Base-by-base conservation (phyloP, 352 stramenopile genomes). In the Peronospora farinosa region DNA sequence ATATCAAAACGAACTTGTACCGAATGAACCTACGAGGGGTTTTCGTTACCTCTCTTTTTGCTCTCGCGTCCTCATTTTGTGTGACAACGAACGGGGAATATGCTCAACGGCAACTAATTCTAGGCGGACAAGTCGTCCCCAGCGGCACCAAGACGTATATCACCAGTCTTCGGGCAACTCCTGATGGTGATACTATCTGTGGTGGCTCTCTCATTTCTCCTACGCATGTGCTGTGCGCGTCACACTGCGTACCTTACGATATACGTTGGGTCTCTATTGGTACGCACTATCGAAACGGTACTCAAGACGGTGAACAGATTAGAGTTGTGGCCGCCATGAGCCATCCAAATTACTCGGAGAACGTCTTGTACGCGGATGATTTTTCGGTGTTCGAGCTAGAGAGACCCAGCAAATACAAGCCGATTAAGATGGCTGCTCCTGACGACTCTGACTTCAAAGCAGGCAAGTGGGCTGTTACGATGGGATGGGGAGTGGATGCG, bases 331-430 rank as follows among this genome's bases (percentile, higher is more conserved):
- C 51, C 0, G 7, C 56, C 3, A 60, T 60, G 40, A 54, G 32
- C 19, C 45, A 60, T 3, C 33, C 33, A 0, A 52, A 57, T 10
- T 65, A 60, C 28, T 38, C 39, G 2, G 44, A 60, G 16, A 47
- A 46, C 8, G 19, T 58, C 0, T 9, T 37, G 19, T 28, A 58
- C 11, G 31, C 63, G 2, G 38, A 57, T 19, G 56, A 73, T 17
- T 75, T 75, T 44, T 27, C 67, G 30, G 50, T 90, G 13, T 32
- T 88, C 8, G 61, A 70, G 42, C 70, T 76, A 15, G 59, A 60
- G 33, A 60, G 30, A 21, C 47, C 59, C 1, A 71, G 59, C 36
- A 72, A 57, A 6, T 69, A 51, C 1, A 42, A 43, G 11, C 45
- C 45, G 13, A 33, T 52, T 9, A 37, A 43, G 35, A 19, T 52